A percentile compares a stretch with the other conserved stretches of the same genome.
phyloP scores from a whole-genome alignment of 2,329 filamentous ascomycete species.

The Claviceps capensis region DNA sequence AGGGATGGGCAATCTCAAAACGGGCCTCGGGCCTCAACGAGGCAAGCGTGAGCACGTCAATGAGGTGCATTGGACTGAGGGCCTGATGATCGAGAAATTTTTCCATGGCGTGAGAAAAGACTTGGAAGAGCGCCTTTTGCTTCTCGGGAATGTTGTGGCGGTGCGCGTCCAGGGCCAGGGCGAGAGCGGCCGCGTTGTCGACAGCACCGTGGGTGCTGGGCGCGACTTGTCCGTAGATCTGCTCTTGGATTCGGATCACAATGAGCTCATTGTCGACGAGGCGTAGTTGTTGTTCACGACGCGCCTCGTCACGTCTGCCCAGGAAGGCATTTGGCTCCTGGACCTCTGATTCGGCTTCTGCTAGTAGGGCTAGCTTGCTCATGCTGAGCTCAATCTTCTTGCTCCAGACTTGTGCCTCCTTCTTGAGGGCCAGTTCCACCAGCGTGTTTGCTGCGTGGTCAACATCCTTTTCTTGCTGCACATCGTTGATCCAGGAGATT shows the following conservation, averaged over 20 bases:
- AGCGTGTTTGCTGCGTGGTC: conserved; percentile 59
- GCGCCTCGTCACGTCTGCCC: conserved; percentile 19
- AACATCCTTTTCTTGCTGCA: conserved; percentile 63
- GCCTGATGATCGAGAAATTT: conserved; percentile 58
- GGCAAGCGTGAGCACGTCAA: conserved; percentile 72
- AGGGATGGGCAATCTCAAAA: conserved; percentile 52
- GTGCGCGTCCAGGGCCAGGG: conserved; percentile 61
- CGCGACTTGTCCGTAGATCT: conserved; percentile 56
- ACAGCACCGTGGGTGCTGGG: conserved; percentile 57
- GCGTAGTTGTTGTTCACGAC: conserved; percentile 29
- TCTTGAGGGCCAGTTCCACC: conserved; percentile 51
- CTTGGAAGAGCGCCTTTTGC: conserved; percentile 50
- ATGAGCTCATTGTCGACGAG: conserved; percentile 50
- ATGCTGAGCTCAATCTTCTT: conserved; percentile 88
- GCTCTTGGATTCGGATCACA: conserved; percentile 67
- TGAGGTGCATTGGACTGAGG: conserved; percentile 49
- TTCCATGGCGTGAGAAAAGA: conserved; percentile 58
- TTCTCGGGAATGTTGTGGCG: conserved; percentile 40
- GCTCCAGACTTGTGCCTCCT: conserved; percentile 75
- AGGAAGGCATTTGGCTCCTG: conserved; percentile 21
- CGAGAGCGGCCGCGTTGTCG: conserved; percentile 64
- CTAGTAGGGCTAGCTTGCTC: conserved; percentile 67
- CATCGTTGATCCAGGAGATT: conserved; percentile 90
- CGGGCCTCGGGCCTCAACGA: conserved; percentile 28
- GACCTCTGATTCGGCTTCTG: conserved; percentile 32